Conservation (phyloP, 177 flowering plant species). For the Telopea speciosissima region DNA sequence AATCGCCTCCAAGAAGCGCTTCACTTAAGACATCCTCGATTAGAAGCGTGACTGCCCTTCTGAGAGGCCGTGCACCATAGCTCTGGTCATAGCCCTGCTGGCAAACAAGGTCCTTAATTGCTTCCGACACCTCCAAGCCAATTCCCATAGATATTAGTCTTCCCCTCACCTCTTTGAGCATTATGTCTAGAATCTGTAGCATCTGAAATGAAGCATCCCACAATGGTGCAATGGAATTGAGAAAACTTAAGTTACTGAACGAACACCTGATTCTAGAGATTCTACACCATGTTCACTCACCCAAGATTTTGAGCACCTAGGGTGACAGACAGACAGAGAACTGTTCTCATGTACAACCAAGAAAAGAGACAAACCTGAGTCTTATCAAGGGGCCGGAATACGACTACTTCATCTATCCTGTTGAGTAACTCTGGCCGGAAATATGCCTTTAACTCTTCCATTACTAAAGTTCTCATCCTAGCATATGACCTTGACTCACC, state of each 20-base stretch:
- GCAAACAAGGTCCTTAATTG: constrained; percentile 56
- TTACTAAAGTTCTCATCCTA: constrained; percentile 62
- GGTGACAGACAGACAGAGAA: no score
- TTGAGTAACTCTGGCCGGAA: constrained; percentile 82
- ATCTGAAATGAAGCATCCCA: constrained; percentile 33
- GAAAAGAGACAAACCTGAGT: constrained; percentile 42
- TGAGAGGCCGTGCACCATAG: constrained; percentile 74
- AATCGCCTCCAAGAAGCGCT: constrained; percentile 56
- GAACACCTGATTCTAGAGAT: no score
- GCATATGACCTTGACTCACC: constrained; percentile 46
- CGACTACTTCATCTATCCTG: constrained; percentile 76
- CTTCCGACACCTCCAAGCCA: constrained; percentile 58
- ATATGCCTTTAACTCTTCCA: constrained; percentile 76
- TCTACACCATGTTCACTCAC: no score
- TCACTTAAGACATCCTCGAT: constrained; percentile 70
- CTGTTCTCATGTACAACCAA: neutral
- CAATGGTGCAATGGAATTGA: no score
- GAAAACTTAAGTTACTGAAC: no score
- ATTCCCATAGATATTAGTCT: constrained; percentile 57
- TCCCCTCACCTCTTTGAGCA: constrained; percentile 59
- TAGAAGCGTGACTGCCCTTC: constrained; percentile 62
- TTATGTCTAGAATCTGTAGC: constrained; percentile 56
- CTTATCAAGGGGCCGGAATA: constrained; percentile 63
- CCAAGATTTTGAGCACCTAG: no score
- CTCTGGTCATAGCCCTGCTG: constrained; percentile 53